phyloP scores from a whole-genome alignment of 75 land plant species.

The Gnetum montanum region DNA sequence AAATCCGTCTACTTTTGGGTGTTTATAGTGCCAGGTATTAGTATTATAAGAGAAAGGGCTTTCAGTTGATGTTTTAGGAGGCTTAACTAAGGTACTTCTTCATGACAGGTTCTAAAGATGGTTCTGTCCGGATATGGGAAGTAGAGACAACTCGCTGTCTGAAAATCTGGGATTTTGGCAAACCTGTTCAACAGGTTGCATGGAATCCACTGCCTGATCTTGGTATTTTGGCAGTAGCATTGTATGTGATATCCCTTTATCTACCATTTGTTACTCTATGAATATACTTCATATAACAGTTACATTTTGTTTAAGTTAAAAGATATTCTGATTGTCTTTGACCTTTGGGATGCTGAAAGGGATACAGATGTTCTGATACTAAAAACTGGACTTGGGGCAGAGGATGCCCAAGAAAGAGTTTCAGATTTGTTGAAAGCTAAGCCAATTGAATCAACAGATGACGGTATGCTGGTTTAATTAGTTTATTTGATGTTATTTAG shows the following conservation, averaged over 20 bases:
- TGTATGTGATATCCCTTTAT: conserved; percentile 53
- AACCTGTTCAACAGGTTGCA: conserved; percentile 45
- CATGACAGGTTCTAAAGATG: conserved; percentile 87
- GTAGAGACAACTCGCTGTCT: conserved; percentile 73
- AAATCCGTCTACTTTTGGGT: too few relatives aligned
- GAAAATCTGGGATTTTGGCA: conserved; percentile 69
- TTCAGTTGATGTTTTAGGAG: not conserved
- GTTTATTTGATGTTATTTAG: not conserved
- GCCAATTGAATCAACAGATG: conserved; percentile 18
- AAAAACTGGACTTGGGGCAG: conserved; percentile 57
- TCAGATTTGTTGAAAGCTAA: conserved; percentile 34
- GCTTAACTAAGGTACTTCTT: too few relatives aligned
- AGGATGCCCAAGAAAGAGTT: conserved; percentile 33
- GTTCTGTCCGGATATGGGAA: conserved; percentile 88
- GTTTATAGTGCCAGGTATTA: not conserved
- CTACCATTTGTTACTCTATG: too few relatives aligned
- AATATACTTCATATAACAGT: too few relatives aligned
- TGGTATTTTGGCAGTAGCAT: conserved; percentile 58
- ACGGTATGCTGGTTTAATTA: conserved; percentile 12
- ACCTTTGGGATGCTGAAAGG: too few relatives aligned
- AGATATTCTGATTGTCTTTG: too few relatives aligned
- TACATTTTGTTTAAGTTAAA: too few relatives aligned
- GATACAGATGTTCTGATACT: conserved; percentile 69
- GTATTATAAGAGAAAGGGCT: not conserved
- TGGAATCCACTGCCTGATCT: conserved; percentile 87